Evolutionary conservation across 1,284 basidiomycete genomes (phyloP).

Genomic region (Mycena sp.): DNA sequence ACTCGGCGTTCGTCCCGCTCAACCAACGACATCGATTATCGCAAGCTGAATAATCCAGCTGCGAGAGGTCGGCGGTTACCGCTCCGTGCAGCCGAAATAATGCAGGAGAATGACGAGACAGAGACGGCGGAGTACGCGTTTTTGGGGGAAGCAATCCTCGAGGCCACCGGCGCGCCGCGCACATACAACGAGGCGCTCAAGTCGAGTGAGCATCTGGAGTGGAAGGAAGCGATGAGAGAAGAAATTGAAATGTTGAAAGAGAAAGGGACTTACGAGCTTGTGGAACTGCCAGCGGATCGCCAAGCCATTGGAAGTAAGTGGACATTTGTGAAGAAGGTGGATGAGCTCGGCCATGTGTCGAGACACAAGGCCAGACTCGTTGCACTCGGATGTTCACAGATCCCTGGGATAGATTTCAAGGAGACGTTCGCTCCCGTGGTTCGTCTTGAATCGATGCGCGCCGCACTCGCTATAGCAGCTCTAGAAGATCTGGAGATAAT

Average conservation of each 20-base stretch:
- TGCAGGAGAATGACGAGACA: background rate
- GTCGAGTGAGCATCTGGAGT: constrained; percentile 28
- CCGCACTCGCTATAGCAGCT: constrained; percentile 38
- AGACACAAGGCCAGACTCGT: constrained; percentile 49
- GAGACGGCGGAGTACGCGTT: constrained; percentile 3
- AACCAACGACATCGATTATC: constrained; percentile 4
- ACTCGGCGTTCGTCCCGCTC: constrained; percentile 1
- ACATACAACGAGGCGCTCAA: constrained; percentile 10
- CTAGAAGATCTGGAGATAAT: constrained; percentile 35
- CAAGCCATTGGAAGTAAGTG: constrained; percentile 34
- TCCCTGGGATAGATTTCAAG: constrained; percentile 46
- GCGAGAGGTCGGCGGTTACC: background rate
- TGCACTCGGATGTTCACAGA: constrained; percentile 32
- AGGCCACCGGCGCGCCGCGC: background rate
- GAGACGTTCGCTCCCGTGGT: constrained; percentile 42
- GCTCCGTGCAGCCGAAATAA: background rate
- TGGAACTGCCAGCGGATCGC: constrained; percentile 33
- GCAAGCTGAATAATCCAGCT: constrained; percentile 16
- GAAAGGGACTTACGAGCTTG: constrained; percentile 36
- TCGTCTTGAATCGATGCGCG: constrained; percentile 35
- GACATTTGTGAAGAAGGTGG: constrained; percentile 41
- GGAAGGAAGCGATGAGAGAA: constrained; percentile 43
- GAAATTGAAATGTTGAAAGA: constrained; percentile 40
- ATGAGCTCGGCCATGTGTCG: constrained; percentile 35
- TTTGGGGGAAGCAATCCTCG: background rate